Base-by-base conservation (phyloP, 2,329 filamentous ascomycete species). In the Nemania diffusa region DNA sequence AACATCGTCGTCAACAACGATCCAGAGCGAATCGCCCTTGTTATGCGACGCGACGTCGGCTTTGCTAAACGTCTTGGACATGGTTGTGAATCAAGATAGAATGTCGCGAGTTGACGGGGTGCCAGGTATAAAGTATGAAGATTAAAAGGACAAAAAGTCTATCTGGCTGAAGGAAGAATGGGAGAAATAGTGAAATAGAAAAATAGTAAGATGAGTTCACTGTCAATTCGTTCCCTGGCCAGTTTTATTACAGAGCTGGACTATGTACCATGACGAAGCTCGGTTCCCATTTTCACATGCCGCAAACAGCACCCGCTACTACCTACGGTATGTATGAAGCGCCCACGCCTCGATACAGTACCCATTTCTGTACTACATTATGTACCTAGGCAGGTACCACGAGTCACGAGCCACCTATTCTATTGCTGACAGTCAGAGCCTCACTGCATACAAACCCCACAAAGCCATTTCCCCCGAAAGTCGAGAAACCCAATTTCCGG, bases 1-100 rank as follows among this genome's bases (percentile, higher is more conserved):
- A 73, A 98, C 95, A 81, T 98, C 95, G 75, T 94, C 92, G 73
- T 98, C 95, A 73, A 98, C 90, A 72, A 97, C 88, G 77, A 98
- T 92, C 88, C 90, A 98, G 69, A 97, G 85, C 78, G 90, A 91
- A 77, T 93, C 89, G 52, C 90, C 81, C 83, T 95, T 97, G 86
- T 93, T 97, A 82, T 98, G 94, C 82, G 92, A 89, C 78, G 94
- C 90, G 70, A 99, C 95, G 79, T 97, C 94, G 83, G 87, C 87
- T 72, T 90, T 86, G 62, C 90, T 91, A 80, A 97, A 97, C 32
- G 88, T 91, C 83, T 96, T 92, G 57, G 94, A 92, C 96, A 99
- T 99, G 37, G 52, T 51, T 37, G 27, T 58, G 17, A 9, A 46
- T 24, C 32, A 32, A 44, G 34, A 40, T 29, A 52, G 17, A 44